These are phyloP conservation scores for Trichoderma sp. DNA, from an alignment of 2,329 filamentous ascomycete species.

Conservation along the genomic window DNA sequence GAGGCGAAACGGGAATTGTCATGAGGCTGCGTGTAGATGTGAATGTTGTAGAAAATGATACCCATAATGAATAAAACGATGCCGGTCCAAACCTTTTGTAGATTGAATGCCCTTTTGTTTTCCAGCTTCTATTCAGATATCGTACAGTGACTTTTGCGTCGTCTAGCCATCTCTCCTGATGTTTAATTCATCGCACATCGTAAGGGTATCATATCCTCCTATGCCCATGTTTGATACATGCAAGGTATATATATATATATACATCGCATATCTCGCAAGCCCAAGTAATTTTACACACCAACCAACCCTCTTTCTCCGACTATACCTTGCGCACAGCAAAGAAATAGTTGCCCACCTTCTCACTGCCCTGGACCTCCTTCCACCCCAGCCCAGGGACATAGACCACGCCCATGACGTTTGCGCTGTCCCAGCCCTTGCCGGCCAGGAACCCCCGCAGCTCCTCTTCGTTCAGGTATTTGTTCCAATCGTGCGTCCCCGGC, in stretches of 20 bases:
- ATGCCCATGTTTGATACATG: slow-evolving; percentile 16
- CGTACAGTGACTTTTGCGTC: slow-evolving; percentile 8
- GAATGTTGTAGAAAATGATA: slow-evolving; percentile 21
- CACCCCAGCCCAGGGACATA: slow-evolving; percentile 91
- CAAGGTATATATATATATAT: not conserved
- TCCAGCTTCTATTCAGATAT: not conserved
- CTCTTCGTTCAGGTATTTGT: slow-evolving; percentile 86
- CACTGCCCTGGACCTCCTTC: slow-evolving; percentile 78
- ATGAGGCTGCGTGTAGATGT: not conserved
- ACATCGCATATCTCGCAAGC: not conserved
- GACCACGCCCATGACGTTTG: slow-evolving; percentile 74
- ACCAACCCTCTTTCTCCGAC: no score
- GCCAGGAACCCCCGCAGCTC: slow-evolving; percentile 67
- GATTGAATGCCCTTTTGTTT: not conserved
- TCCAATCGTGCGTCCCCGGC: slow-evolving; percentile 92
- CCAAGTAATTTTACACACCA: not conserved
- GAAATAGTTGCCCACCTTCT: slow-evolving; percentile 93
- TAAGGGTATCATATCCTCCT: slow-evolving; percentile 15
- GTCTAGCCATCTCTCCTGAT: not conserved
- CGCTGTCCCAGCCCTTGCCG: slow-evolving; percentile 59
- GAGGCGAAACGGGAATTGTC: slow-evolving; percentile 22
- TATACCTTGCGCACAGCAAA: slow-evolving; percentile 69
- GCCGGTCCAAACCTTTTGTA: not conserved
- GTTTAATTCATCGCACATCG: not conserved
- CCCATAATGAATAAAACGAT: slow-evolving; percentile 7